These are phyloP conservation scores for Colletotrichum costaricense DNA, from an alignment of 2,329 filamentous ascomycete genomes.

Conservation along the genomic window DNA sequence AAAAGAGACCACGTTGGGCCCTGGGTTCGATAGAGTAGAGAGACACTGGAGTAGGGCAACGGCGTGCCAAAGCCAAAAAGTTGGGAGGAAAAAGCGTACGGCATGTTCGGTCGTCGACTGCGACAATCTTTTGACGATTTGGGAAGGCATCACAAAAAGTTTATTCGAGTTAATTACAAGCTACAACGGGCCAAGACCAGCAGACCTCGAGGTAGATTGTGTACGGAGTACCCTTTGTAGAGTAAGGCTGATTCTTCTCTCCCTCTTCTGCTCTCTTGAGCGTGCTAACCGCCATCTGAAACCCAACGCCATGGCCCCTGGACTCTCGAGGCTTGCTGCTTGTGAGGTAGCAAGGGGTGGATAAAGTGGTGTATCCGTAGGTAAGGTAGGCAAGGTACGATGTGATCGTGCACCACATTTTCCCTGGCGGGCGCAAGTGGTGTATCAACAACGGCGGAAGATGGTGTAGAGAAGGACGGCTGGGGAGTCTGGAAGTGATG, in stretches of 20 bases:
- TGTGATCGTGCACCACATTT: not conserved
- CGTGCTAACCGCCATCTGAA: constrained; percentile 16
- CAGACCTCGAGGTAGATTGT: not conserved
- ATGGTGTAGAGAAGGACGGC: not conserved
- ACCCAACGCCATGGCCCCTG: constrained; percentile 15
- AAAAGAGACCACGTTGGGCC: not conserved
- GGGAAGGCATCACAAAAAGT: constrained; percentile 24
- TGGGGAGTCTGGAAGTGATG: not conserved
- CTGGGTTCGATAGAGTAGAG: not conserved
- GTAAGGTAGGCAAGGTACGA: not conserved
- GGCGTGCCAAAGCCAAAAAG: too few relatives aligned
- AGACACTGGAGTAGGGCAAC: too few relatives aligned
- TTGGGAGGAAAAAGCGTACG: not conserved
- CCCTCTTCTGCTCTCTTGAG: not conserved
- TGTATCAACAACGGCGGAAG: not conserved
- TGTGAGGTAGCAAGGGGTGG: not conserved
- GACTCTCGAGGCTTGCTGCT: not conserved
- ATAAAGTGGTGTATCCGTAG: too few relatives aligned
- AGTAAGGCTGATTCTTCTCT: constrained; percentile 4
- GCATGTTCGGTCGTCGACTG: constrained; percentile 15
- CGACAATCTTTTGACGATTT: constrained; percentile 22
- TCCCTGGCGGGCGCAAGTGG: not conserved
- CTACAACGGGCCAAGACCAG: constrained; percentile 2
- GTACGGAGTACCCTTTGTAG: not conserved
- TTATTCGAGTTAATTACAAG: constrained; percentile 10